Base-by-base conservation (phyloP, 2,329 filamentous ascomycete species). In the Aspergillus pseudonomiae region DNA sequence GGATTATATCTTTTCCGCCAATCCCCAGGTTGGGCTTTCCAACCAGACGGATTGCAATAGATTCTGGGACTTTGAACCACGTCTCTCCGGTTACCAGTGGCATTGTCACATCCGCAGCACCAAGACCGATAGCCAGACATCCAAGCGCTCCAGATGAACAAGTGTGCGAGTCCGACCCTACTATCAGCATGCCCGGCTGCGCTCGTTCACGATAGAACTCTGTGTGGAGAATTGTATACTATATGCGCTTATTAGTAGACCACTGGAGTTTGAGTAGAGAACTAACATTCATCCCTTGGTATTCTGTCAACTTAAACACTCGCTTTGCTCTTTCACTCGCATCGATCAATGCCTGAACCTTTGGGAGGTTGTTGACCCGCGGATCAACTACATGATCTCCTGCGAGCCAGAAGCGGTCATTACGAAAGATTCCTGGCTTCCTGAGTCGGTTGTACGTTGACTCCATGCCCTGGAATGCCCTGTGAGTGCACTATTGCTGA, bases 331-430 rank as follows among this genome's bases (percentile, higher is more conserved):
- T 71, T 53, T 82, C 79, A 3, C 72, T 71, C 6, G 72, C 66
- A 1, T 76, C 71, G 5, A 82, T 74, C n/a, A 83, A 70, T 14
- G 64, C 68, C 61, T 76, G 70, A 39, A 80, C 72, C 34, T 73
- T 67, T 0, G 81, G 79, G 0, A 69, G 63, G 16, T 78, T 63
- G n/a, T 76, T 75, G 9, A 79, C 68, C 1, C 80, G 74, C 2
- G 82, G 82, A 59, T 84, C 81, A 4, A 84, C 81, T 4, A 80
- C 75, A 64, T 84, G 82, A 66, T 84, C 83, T 2, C 79, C 79
- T 0, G 81, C 82, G 6, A 85, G 74, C 83, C 82, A 84, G 66
- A 85, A 79, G 0, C 82, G 72, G 64, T 84, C 82, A 59, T 84
- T 85, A 10, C 83, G 80, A 63, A 78, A 83, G n/a, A 82, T 80